These are phyloP conservation scores for Aspergillus japonicus DNA, from an alignment of 2,329 filamentous ascomycete species.

Conservation along the genomic window DNA sequence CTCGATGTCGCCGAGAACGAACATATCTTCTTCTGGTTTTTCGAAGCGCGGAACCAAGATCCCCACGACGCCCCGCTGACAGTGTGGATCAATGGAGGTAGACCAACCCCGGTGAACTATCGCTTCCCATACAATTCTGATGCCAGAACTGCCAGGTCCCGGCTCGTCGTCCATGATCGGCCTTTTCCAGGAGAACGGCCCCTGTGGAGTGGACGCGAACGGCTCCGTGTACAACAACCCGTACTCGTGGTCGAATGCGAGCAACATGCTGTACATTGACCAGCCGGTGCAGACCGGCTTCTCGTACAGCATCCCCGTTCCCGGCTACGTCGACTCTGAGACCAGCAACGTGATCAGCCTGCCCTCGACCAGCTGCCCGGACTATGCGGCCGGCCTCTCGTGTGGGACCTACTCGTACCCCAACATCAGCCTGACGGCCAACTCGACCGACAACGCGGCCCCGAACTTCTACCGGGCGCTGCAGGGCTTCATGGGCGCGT, in stretches of 20 bases:
- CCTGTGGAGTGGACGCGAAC: conserved; percentile 26
- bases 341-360: conserved; percentile 4
- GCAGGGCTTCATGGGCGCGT: conserved; percentile 12
- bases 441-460: conserved; percentile 7
- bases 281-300: conserved; percentile 23
- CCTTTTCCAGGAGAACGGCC: conserved; percentile 35
- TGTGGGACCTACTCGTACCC: conserved; percentile 5
- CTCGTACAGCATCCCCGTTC: conserved; percentile 13
- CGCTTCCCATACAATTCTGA: not conserved
- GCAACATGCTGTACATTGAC: conserved; percentile 26
- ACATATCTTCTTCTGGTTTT: conserved; percentile 9
- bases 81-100: conserved; percentile 25
- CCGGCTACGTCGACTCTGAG: conserved; percentile 5
- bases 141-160: conserved; percentile 3
- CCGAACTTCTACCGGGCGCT: conserved; percentile 10
- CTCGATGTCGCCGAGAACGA: conserved; percentile 8
- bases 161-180: conserved; percentile 36
- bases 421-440: conserved; percentile 4
- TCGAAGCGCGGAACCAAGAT: conserved; percentile 6
- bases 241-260: conserved; percentile 23
- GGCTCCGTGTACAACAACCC: conserved; percentile 23
- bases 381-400: not conserved
- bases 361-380: conserved; percentile 1
- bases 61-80: conserved; percentile 11
- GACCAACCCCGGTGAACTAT: not conserved